Evolutionary conservation across 306 rosid species (phyloP), one percentile per base, ranked within the genome.

Genomic region (Parietaria judaica): DNA sequence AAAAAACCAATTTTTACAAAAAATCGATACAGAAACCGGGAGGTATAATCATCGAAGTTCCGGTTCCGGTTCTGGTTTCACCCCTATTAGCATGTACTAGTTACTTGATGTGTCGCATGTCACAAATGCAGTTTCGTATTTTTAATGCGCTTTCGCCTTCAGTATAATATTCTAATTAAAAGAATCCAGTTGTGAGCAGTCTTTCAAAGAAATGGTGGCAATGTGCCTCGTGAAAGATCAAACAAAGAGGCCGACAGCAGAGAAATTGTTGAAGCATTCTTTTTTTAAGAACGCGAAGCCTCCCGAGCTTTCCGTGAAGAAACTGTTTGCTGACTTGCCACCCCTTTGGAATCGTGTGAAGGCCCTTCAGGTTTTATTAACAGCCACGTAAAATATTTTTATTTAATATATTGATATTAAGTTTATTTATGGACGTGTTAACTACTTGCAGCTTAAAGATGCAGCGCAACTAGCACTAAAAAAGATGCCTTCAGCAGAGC

Each of bases 171-270:
- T 83, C 97, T 94, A 86, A 94, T 89, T 86, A 82, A 86, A 83
- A 86, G 85, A 84, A 86, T 89, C 82, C 95, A 86, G 99, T 86
- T 78, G 97, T 89, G 76, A 84, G 74, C 99, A 94, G 99, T 86
- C 95, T 81, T 94, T 94, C 83, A 94, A 94, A 86, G 97, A 94
- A 80, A 89, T 94, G 97, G 99, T 89, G 85, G 97, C 99, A 56
- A 94, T 94, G 99, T 89, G 99, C 84, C 79, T 94, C 79, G 99
- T 94, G 68, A 94, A 94, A 84, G 99, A 94, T 78, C 99, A 89
- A 76, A 66, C 97, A 50, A 94, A 89, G 87, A 83, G 99, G 74
- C 99, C 99, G 36, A 70, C 97, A 0, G 91, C 90, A 54, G 99
- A 88, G 66, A 94, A 94, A 76, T 79, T 94, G 64, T 71, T 94